These are phyloP conservation scores for Cutaneotrichosporon arboriforme DNA, from an alignment of 1,284 basidiomycete species.

Conservation along the genomic window DNA sequence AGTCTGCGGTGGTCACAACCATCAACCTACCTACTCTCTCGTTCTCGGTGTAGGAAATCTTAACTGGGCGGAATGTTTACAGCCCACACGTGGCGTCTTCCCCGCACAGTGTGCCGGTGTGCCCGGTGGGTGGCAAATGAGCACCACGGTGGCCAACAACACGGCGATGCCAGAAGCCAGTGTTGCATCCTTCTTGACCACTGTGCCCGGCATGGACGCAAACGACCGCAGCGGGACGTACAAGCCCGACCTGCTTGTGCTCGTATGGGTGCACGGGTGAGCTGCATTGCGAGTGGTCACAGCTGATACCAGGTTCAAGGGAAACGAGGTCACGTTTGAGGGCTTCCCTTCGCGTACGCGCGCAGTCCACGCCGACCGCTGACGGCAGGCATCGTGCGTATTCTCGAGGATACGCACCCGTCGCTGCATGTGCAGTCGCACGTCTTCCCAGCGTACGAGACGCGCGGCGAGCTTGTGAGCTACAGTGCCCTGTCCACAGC, in stretches of 20 bases:
- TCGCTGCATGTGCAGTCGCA: slow-evolving; percentile 61
- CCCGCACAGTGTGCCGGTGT: not conserved
- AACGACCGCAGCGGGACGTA: slow-evolving; percentile 12
- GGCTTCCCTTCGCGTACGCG: slow-evolving; percentile 45
- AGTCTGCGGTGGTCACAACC: not conserved
- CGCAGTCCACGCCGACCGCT: not conserved
- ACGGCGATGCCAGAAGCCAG: too few species aligned
- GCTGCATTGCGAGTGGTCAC: not conserved
- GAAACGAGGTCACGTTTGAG: slow-evolving; percentile 49
- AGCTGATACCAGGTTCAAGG: slow-evolving; percentile 44
- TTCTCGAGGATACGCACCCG: slow-evolving; percentile 55
- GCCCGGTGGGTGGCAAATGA: slow-evolving; percentile 6
- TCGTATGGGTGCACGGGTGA: slow-evolving; percentile 49
- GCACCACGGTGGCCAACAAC: not conserved
- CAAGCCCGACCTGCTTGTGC: slow-evolving; percentile 38
- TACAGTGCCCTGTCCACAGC: not conserved
- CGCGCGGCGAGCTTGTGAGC: slow-evolving; percentile 77
- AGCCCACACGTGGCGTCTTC: not conserved
- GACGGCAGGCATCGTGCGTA: slow-evolving; percentile 63
- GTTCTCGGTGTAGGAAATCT: too few species aligned
- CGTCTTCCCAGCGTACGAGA: slow-evolving; percentile 88
- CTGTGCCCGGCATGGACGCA: too few species aligned
- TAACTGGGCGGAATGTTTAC: not conserved
- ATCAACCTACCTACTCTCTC: too few species aligned
- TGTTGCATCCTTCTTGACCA: too few species aligned